Conservation (phyloP, 305 asterid species). For the Ajuga reptans region DNA sequence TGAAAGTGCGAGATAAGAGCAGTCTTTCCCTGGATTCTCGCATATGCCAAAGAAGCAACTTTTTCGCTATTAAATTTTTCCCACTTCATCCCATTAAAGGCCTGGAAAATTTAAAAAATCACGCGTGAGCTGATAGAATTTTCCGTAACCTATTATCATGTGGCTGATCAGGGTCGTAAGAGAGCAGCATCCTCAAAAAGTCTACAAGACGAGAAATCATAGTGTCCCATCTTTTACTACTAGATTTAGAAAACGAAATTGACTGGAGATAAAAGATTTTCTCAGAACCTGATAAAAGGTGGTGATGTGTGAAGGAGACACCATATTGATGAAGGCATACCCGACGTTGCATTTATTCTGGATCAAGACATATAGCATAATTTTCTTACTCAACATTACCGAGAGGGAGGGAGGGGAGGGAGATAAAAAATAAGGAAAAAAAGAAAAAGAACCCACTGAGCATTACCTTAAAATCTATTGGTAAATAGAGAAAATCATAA, state of each 20-base stretch:
- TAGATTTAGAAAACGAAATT: not conserved
- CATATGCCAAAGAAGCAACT: conserved; percentile 90
- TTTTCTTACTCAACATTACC: not conserved
- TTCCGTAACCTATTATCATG: not conserved
- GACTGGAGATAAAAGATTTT: not conserved
- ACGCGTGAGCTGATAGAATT: not conserved
- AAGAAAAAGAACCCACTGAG: not conserved
- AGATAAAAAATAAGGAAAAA: not conserved
- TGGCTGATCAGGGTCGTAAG: not conserved
- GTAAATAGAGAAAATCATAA: conserved; percentile 87
- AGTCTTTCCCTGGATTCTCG: conserved; percentile 78
- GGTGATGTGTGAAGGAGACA: conserved; percentile 74
- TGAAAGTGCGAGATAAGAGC: conserved; percentile 80
- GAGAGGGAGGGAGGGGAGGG: not conserved
- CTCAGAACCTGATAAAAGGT: conserved; percentile 66
- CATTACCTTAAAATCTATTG: conserved; percentile 91
- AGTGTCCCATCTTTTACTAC: not conserved
- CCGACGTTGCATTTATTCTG: conserved; percentile 99
- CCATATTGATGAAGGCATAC: conserved; percentile 96
- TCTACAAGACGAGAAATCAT: not conserved
- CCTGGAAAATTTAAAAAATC: conserved; percentile 31
- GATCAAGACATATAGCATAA: conserved; percentile 16
- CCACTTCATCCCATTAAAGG: conserved; percentile 90
- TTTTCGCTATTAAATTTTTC: conserved; percentile 90
- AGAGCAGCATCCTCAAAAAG: not conserved